A percentile compares a stretch with the other conserved stretches of the same genome.
These are phyloP conservation scores for Kwoniella heveanensis DNA, from an alignment of 768 basidiomycete genomes.

Conservation along the genomic window DNA sequence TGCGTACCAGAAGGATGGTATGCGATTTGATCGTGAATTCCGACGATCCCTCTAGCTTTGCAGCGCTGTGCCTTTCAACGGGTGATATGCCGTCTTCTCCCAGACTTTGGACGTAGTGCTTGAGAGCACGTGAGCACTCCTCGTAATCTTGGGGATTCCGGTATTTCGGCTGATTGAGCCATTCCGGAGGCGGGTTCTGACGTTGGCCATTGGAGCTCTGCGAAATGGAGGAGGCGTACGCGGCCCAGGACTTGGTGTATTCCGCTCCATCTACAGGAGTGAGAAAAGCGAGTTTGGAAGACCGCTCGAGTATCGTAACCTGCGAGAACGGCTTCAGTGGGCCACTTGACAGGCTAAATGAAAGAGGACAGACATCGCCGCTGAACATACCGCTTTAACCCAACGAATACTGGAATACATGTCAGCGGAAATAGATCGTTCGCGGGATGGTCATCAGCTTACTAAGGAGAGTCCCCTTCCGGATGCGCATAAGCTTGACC, in stretches of 20 bases:
- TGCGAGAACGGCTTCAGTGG: neutral
- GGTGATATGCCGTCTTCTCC: constrained; percentile 45
- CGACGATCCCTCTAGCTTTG: constrained; percentile 25
- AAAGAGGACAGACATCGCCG: too few relatives aligned
- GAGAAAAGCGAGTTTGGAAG: constrained; percentile 44
- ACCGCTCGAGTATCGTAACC: constrained; percentile 39
- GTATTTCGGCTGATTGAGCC: constrained; percentile 45
- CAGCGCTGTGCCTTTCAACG: constrained; percentile 28
- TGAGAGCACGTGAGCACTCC: constrained; percentile 35
- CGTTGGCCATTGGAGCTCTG: constrained; percentile 8
- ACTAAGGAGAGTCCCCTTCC: constrained; percentile 38
- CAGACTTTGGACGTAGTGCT: constrained; percentile 28
- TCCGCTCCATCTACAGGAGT: constrained; percentile 40
- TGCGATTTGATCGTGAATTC: constrained; percentile 30
- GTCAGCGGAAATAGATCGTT: too few relatives aligned
- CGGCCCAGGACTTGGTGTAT: constrained; percentile 30
- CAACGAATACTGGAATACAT: constrained; percentile 28
- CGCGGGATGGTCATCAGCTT: constrained; percentile 19
- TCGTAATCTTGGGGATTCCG: constrained; percentile 34
- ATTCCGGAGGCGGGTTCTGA: constrained; percentile 24
- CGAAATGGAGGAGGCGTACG: constrained; percentile 10
- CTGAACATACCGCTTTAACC: constrained; percentile 32
- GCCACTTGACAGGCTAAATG: too few relatives aligned
- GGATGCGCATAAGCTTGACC: constrained; percentile 15
- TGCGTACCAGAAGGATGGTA: constrained; percentile 38